Conservation (phyloP, 2,329 filamentous ascomycete species). For the Dactylellina haptotyla region DNA sequence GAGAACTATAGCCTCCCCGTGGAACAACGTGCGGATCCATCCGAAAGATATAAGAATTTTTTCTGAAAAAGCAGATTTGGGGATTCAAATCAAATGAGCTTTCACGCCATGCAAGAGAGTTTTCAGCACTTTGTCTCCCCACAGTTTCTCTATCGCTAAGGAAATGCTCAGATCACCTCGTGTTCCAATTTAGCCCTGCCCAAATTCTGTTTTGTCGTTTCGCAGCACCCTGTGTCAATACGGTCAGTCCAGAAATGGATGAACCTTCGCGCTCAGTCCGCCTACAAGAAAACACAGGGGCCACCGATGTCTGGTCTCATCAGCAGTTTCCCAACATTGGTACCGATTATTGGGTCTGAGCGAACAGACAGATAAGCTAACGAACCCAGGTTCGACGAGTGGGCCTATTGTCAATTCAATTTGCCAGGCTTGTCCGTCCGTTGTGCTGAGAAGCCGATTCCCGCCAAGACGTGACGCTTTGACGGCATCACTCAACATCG, state of each 20-base stretch:
- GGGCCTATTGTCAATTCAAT: slow-evolving; percentile 16
- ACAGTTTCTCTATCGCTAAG: not conserved
- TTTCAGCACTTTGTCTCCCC: slow-evolving; percentile 19
- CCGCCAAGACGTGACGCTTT: slow-evolving; percentile 40
- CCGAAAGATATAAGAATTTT: slow-evolving; percentile 40
- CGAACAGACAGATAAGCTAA: slow-evolving; percentile 17
- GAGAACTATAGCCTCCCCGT: slow-evolving; percentile 35
- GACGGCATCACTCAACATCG: slow-evolving; percentile 18
- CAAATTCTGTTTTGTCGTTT: slow-evolving; percentile 5
- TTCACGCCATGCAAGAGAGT: not conserved
- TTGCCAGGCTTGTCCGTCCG: no score
- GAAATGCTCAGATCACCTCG: slow-evolving; percentile 7
- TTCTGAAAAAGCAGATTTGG: not conserved
- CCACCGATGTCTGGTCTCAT: slow-evolving; percentile 23
- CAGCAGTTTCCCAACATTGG: slow-evolving; percentile 23
- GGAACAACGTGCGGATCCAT: slow-evolving; percentile 2
- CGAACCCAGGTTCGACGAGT: slow-evolving; percentile 1
- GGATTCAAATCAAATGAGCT: slow-evolving; percentile 10
- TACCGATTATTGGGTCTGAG: slow-evolving; percentile 37
- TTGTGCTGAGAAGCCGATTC: no score
- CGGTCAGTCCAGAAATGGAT: slow-evolving; percentile 4
- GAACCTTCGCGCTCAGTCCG: slow-evolving; percentile 33
- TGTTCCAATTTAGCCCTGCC: slow-evolving; percentile 15
- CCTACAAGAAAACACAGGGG: slow-evolving; percentile 35
- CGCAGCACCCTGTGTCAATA: not conserved